Conservation (phyloP, 1,139 yeast genomes). For the Candida albicans region DNA sequence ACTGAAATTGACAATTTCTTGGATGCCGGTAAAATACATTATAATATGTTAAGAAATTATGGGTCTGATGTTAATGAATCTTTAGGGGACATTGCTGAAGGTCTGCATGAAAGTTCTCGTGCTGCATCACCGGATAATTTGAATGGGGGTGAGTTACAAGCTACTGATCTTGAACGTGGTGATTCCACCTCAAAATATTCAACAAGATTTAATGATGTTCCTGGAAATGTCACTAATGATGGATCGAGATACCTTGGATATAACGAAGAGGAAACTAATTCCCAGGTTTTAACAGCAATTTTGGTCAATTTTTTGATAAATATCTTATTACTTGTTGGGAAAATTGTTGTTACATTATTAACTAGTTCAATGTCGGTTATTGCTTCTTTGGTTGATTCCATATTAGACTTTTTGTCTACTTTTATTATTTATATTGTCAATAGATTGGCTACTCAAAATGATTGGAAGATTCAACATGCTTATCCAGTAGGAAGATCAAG, state of each 20-base stretch:
- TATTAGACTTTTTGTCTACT: slow-evolving; percentile 73
- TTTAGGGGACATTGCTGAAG: slow-evolving; percentile 26
- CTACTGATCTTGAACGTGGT: slow-evolving; percentile 14
- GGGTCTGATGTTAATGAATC: slow-evolving; percentile 22
- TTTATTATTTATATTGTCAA: slow-evolving; percentile 69
- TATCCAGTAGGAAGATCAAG: slow-evolving; percentile 74
- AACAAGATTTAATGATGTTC: slow-evolving; percentile 44
- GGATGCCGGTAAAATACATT: slow-evolving; percentile 68
- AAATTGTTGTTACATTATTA: slow-evolving; percentile 57
- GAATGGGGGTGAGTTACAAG: not conserved
- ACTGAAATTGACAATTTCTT: slow-evolving; percentile 63
- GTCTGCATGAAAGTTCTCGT: slow-evolving; percentile 3
- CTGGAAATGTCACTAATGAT: slow-evolving; percentile 57
- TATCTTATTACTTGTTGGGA: slow-evolving; percentile 59
- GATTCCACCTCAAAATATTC: slow-evolving; percentile 21
- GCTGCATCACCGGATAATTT: not conserved
- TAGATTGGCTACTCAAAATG: slow-evolving; percentile 54
- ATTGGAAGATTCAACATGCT: slow-evolving; percentile 47
- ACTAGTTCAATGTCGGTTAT: slow-evolving; percentile 73
- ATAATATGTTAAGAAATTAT: slow-evolving; percentile 63
- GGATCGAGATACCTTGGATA: slow-evolving; percentile 18
- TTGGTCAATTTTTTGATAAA: slow-evolving; percentile 64
- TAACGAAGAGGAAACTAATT: slow-evolving; percentile 41
- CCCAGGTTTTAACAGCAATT: slow-evolving; percentile 58
- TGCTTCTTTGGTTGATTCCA: slow-evolving; percentile 77